Conservation (phyloP, 2,329 filamentous ascomycete genomes). For the Fusarium setosum region DNA sequence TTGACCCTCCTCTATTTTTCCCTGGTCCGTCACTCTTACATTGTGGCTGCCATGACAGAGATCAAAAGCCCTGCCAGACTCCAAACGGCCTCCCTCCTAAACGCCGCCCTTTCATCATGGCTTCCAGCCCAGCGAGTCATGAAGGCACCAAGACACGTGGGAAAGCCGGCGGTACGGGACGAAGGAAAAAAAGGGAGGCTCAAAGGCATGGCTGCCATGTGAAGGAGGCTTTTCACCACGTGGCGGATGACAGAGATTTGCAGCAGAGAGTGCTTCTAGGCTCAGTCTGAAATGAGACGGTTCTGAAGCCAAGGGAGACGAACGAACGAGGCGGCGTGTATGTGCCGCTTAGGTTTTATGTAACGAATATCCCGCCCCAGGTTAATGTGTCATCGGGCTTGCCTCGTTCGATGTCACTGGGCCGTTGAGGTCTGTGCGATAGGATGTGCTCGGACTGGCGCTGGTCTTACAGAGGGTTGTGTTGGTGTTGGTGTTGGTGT, state of each 20-base stretch:
- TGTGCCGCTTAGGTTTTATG: neutral
- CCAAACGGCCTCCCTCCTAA: neutral
- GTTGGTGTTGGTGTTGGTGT: neutral
- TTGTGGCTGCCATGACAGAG: neutral
- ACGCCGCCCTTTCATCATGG: neutral
- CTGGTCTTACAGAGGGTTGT: neutral
- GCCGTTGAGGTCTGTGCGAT: neutral
- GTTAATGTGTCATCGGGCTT: neutral
- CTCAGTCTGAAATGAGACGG: neutral
- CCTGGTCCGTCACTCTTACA: neutral
- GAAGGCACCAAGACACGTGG: conserved; percentile 1
- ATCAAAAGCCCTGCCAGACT: too few relatives aligned
- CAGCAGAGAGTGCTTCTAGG: neutral
- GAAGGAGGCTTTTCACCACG: neutral
- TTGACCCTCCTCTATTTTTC: too few relatives aligned
- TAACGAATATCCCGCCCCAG: neutral
- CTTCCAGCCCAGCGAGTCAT: conserved; percentile 5
- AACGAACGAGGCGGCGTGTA: neutral
- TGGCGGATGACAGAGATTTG: neutral
- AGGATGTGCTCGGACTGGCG: conserved; percentile 13
- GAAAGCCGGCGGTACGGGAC: conserved; percentile 8
- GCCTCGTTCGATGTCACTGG: neutral
- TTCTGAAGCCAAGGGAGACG: too few relatives aligned
- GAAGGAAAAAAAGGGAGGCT: neutral
- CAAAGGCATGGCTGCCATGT: neutral